Conservation (phyloP, 2,329 filamentous ascomycete species). For the Celoporthe dispersa region DNA sequence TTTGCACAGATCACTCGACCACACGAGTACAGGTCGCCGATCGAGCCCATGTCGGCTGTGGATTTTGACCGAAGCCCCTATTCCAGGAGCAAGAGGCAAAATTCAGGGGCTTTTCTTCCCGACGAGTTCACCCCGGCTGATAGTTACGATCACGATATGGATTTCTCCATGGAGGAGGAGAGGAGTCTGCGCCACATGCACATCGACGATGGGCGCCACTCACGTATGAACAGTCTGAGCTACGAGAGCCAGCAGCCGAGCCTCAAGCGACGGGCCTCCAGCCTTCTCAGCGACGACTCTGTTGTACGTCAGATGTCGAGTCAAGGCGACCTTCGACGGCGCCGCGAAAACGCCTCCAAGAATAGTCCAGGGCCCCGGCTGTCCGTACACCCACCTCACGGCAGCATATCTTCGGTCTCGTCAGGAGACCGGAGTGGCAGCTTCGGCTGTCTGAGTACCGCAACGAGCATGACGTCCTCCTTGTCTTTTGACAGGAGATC, state of each 20-base stretch:
- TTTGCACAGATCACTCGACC: slow-evolving; percentile 44
- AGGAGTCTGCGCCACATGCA: slow-evolving; percentile 46
- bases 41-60: slow-evolving; percentile 39
- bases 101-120: slow-evolving; percentile 46
- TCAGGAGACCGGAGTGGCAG: slow-evolving; percentile 52
- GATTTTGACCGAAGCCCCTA: slow-evolving; percentile 55
- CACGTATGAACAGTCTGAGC: slow-evolving; percentile 29
- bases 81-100: slow-evolving; percentile 51
- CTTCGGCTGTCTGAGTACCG: slow-evolving; percentile 50
- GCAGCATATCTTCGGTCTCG: slow-evolving; percentile 50
- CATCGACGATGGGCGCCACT: slow-evolving; percentile 46
- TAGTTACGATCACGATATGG: slow-evolving; percentile 52
- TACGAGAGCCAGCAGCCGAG: slow-evolving; percentile 48
- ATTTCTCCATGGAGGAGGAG: slow-evolving; percentile 52
- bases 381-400: slow-evolving; percentile 46
- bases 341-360: slow-evolving; percentile 53
- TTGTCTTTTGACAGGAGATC: slow-evolving; percentile 52
- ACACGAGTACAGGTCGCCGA: slow-evolving; percentile 49
- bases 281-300: slow-evolving; percentile 55
- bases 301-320: slow-evolving; percentile 44
- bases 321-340: slow-evolving; percentile 51
- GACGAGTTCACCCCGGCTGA: slow-evolving; percentile 54
- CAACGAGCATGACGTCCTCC: slow-evolving; percentile 48
- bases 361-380: slow-evolving; percentile 58
- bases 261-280: slow-evolving; percentile 61